Conservation (phyloP, 208 protist genomes). For the Leishmania tarentolae region DNA sequence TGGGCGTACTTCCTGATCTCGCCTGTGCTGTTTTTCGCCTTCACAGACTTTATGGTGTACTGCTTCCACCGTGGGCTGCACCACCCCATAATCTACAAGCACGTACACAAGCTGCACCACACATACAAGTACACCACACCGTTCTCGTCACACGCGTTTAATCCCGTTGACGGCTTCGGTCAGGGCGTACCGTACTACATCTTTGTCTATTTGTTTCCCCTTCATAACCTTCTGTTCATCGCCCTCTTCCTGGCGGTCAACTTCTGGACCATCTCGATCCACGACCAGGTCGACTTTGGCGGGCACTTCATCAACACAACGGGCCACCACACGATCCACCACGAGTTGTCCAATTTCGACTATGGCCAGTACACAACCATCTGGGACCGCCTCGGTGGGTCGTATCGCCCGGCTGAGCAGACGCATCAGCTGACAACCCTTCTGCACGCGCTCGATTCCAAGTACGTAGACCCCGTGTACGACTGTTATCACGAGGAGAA, state of each 20-base stretch:
- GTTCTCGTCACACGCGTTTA: slow-evolving; percentile 94
- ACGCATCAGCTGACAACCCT: slow-evolving; percentile 60
- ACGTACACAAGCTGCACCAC: slow-evolving; percentile 94
- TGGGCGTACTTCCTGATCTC: slow-evolving; percentile 69
- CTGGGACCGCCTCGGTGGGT: slow-evolving; percentile 92
- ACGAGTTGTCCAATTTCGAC: slow-evolving; percentile 93
- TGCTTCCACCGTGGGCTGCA: slow-evolving; percentile 95
- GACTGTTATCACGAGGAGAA: slow-evolving; percentile 51
- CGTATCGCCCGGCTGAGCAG: slow-evolving; percentile 78
- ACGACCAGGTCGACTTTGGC: slow-evolving; percentile 92
- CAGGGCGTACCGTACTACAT: slow-evolving; percentile 95
- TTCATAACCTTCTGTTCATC: slow-evolving; percentile 88
- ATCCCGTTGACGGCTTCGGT: slow-evolving; percentile 91
- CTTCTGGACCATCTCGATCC: slow-evolving; percentile 95
- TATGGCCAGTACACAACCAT: slow-evolving; percentile 95
- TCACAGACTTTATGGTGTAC: slow-evolving; percentile 95
- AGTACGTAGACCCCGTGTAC: slow-evolving; percentile 55
- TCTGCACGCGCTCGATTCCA: slow-evolving; percentile 16
- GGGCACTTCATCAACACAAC: slow-evolving; percentile 78
- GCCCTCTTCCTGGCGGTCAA: slow-evolving; percentile 92
- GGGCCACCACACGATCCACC: slow-evolving; percentile 94
- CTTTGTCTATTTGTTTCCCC: slow-evolving; percentile 87
- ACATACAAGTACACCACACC: slow-evolving; percentile 86
- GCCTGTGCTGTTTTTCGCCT: slow-evolving; percentile 82
- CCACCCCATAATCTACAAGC: slow-evolving; percentile 88